Base-by-base conservation (phyloP, 805 yeast species). In the Nematodospora valgi region DNA sequence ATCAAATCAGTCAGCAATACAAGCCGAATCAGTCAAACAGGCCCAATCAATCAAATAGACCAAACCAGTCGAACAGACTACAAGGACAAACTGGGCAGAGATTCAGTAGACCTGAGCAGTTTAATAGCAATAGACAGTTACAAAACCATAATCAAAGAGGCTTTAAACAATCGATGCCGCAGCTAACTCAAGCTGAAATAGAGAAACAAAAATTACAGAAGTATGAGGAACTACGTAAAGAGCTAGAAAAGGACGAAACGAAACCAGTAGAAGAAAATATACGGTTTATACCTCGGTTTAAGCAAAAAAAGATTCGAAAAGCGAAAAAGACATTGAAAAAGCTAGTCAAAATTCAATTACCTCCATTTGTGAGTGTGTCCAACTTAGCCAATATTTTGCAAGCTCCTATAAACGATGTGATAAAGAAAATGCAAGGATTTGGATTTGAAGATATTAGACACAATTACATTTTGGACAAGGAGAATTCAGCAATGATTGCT, bases 401-500 rank as follows among this genome's bases (percentile, higher is more conserved):
- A 37, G 76, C 85, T 8, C 74, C 88, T 12, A 73, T 83, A 16
- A 76, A 76, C 16, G 71, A 67, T 10, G 64, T 93, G 4, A 65
- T 82, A 32, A 57, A 58, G 22, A 78, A 76, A 34, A 66, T 91
- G 60, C 62, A 64, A 34, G 74, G 64, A 1, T 64, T 87, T 47
- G 98, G 98, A 0, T 89, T 84, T 53, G 82, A 82, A 39, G 69
- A 68, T 32, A 64, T 72, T 58, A 74, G 87, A 23, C 81, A 82
- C 46, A 85, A 86, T 51, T 84, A 78, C 57, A 85, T 93, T 45
- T 59, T 93, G 19, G 96, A 93, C 44, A 78, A 72, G 39, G 98
- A 89, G 49, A 86, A 86, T 23, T 93, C 96, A 0, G 73, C 82
- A 14, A 64, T 93, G 38, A 80, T 93, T 46, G 91, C 96, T 0